phyloP scores from a whole-genome alignment of 2,329 filamentous ascomycete species.

The Epichloe glyceriae region DNA sequence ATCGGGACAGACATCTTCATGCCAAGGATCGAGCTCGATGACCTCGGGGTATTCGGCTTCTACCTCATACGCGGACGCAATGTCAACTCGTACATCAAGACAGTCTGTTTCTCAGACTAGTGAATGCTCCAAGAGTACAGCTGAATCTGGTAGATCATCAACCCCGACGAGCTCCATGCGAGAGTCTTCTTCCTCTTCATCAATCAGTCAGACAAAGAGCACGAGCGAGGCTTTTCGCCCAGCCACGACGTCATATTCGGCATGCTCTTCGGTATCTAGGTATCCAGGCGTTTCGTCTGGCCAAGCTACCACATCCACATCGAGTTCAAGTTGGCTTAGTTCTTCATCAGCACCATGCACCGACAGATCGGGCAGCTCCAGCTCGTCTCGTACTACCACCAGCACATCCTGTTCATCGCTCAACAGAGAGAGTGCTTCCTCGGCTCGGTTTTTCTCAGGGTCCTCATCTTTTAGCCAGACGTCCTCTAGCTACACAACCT shows the following conservation, averaged over 20 bases:
- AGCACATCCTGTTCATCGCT: not conserved
- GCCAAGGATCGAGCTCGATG: not conserved
- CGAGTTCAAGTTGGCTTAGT: not conserved
- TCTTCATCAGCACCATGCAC: not conserved
- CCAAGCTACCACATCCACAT: not conserved
- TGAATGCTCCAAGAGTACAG: not conserved
- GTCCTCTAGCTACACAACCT: not conserved
- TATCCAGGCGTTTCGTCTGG: not conserved
- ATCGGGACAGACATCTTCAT: not conserved
- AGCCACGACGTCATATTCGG: not conserved
- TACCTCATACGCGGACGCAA: not conserved
- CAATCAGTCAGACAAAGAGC: not conserved
- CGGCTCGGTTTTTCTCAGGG: not conserved
- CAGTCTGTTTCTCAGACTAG: not conserved
- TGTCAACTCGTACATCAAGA: not conserved
- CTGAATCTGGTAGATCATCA: not conserved
- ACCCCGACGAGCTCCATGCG: not conserved
- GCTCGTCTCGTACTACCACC: not conserved
- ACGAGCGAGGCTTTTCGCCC: not conserved
- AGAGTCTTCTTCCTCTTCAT: not conserved
- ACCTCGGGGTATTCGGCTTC: not conserved
- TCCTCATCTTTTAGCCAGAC: not conserved
- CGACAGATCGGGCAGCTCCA: not conserved
- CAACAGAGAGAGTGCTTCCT: not conserved
- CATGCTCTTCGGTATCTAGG: constrained; percentile 1